Evolutionary conservation across 2,329 filamentous ascomycete species (phyloP), one percentile per base, ranked within the genome.

Genomic region (Ophiocordyceps unilateralis): DNA sequence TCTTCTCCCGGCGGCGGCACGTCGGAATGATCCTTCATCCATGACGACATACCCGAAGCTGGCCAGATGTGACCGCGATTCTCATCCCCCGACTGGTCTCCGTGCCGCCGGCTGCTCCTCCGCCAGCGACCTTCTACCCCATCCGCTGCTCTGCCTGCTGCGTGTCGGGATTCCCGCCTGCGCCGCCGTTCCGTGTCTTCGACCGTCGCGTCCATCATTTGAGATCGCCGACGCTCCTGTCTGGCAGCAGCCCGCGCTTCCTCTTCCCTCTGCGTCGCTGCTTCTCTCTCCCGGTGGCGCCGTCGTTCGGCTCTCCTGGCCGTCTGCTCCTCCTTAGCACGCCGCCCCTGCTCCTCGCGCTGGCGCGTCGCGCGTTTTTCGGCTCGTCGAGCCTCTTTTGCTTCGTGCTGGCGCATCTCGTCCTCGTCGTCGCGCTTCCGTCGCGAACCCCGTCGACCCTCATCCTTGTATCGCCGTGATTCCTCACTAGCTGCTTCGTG

Each of bases 21-120:
- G 49, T 78, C 76, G 2, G 70, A 73, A 50, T 77, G 69, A 12
- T 79, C 74, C 56, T 78, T 78, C 5, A 79, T 75, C 76, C 76
- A 80, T 0, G 74, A 78, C 9, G 72, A 74, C 0, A 75, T 79
- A 22, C 76, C 75, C 7, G 71, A 77, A 53, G 78, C 72, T 17
- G 76, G 75, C 76, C 76, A 79, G 10, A 17, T 15, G 62, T 63
- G 9, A 65, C 48, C 8, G 45, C 50, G 28, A 60, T 49, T 42
- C 58, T 63, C 41, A 54, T 61, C 64, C 43, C 58, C 50, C 39
- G 48, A 51, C 20, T 60, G 55, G 39, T 59, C 53, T 51, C 60
- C 59, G 51, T 61, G 60, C 5, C 65, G 45, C 70, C 66, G 37
- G 63, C 60, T 64, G 66, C 26, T 69, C 64, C 20, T 69, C 64